Percentiles rank a stretch among this genome's conserved stretches.
These are phyloP conservation scores for Cadophora sp. DNA, from an alignment of 2,329 filamentous ascomycete genomes.

Conservation along the genomic window DNA sequence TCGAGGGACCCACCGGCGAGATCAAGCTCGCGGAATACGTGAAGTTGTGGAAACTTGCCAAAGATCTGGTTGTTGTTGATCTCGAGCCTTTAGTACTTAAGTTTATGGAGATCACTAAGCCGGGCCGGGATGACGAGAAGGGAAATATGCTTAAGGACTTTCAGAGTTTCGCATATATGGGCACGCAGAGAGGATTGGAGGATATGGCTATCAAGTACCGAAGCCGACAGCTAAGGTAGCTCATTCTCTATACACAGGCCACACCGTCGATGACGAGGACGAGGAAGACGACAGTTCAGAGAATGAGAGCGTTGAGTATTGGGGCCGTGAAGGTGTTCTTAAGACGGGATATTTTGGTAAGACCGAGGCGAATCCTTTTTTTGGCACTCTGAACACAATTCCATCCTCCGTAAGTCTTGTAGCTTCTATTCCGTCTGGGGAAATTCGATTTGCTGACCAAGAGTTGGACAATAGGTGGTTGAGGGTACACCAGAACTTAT, in stretches of 20 bases:
- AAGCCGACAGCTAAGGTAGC: background rate
- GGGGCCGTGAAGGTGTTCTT: background rate
- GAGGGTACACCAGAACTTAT: too few species aligned
- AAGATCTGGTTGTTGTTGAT: too few species aligned
- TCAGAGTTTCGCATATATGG: background rate
- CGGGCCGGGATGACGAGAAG: background rate
- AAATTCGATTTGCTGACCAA: too few species aligned
- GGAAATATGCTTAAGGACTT: background rate
- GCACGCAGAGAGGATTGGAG: background rate
- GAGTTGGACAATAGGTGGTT: too few species aligned
- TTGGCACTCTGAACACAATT: too few species aligned
- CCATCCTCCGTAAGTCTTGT: too few species aligned
- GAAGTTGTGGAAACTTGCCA: background rate
- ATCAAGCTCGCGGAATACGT: conserved; percentile 7
- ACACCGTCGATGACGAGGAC: background rate
- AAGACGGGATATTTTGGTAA: background rate
- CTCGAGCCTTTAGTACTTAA: background rate
- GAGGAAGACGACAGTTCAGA: background rate
- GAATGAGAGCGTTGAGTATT: background rate
- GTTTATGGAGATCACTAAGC: background rate
- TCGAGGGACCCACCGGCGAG: background rate
- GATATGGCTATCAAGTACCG: background rate
- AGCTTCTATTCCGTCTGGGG: too few species aligned
- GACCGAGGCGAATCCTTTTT: background rate
- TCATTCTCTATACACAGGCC: too few species aligned